Percentiles rank a stretch among this genome's conserved stretches.
Conservation (phyloP, 257 asterid genomes). For the Solanum piurae region DNA sequence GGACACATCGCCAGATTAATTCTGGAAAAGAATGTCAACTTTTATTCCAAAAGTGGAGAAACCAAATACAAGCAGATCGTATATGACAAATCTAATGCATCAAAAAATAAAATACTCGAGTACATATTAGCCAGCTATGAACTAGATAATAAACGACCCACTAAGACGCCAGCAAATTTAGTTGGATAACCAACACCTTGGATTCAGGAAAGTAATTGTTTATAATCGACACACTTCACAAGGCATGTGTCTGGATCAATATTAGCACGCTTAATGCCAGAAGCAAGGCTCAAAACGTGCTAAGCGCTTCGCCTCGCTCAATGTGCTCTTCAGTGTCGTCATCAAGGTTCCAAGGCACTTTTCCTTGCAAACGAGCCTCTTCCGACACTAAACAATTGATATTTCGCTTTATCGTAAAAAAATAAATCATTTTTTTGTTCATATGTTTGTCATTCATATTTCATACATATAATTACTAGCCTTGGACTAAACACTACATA, state of each 20-base stretch:
- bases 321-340: not conserved
- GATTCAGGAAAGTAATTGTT: not conserved
- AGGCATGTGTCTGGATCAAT: not conserved
- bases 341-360: not conserved
- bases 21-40: conserved; percentile 33
- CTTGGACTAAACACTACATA: not conserved
- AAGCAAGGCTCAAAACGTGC: not conserved
- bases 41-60: not conserved
- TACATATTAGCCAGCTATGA: not conserved
- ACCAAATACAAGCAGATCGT: not conserved
- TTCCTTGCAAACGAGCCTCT: not conserved
- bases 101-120: not conserved
- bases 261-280: not conserved
- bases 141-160: not conserved
- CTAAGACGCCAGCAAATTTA: not conserved
- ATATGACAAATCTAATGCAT: not conserved
- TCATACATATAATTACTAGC: not conserved
- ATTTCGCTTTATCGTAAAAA: not conserved
- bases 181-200: not conserved
- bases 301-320: not conserved
- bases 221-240: not conserved
- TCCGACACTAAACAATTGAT: not conserved
- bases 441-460: not conserved
- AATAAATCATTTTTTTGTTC: not conserved
- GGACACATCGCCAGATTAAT: conserved; percentile 82